Evolutionary conservation across 2,329 filamentous ascomycete genomes (phyloP).

Genomic region (Cytospora chrysosperma): DNA sequence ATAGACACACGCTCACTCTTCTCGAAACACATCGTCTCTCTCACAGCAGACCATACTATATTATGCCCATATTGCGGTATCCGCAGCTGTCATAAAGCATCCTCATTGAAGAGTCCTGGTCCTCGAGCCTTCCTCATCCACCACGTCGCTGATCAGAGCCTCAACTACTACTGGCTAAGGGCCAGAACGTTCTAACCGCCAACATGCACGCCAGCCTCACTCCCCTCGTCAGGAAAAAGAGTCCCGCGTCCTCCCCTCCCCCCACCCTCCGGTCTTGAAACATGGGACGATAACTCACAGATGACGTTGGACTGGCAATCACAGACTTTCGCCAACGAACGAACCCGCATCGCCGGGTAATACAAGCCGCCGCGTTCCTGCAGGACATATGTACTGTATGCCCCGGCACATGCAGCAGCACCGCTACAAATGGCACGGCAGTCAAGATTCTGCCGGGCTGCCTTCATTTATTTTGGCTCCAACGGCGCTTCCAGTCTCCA

Average conservation of each 20-base stretch:
- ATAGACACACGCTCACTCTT: background rate
- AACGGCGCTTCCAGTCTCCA: background rate
- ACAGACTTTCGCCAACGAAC: background rate
- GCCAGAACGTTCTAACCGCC: background rate
- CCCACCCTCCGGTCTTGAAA: background rate
- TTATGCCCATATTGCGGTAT: background rate
- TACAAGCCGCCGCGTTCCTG: conserved; percentile 15
- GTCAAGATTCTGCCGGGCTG: conserved; percentile 9
- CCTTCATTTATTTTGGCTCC: background rate
- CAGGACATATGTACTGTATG: conserved; percentile 11
- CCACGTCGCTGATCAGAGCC: background rate
- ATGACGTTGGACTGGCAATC: conserved; percentile 4
- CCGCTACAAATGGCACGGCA: conserved; percentile 1
- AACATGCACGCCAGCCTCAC: background rate
- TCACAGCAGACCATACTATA: background rate
- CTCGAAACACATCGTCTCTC: conserved; percentile 7
- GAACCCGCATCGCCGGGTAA: background rate
- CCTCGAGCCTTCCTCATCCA: background rate
- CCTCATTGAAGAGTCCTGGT: background rate
- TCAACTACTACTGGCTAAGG: background rate
- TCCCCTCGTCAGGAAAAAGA: background rate
- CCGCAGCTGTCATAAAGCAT: background rate
- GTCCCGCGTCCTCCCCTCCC: background rate
- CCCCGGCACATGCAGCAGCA: conserved; percentile 13
- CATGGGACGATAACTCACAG: conserved; percentile 8